Evolutionary conservation across 345 rosid genomes (phyloP).

Genomic region (Murraya koenigii): DNA sequence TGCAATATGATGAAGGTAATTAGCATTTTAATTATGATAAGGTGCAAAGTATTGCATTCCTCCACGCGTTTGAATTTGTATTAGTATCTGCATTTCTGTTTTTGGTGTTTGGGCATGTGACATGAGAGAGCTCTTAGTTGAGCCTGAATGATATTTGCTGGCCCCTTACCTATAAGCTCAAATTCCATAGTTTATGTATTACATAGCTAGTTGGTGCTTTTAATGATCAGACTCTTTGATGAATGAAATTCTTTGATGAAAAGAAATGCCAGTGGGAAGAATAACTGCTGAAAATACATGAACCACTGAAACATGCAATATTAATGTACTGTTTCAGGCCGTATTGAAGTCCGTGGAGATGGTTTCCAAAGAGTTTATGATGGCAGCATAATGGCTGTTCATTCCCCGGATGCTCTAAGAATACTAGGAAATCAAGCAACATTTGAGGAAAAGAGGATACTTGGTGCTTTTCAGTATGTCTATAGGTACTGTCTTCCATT

Average conservation of each 20-base stretch:
- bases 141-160: no score
- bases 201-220: neutral
- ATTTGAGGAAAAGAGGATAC: conserved; percentile 65
- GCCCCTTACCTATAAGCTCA: no score
- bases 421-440: conserved; percentile 66
- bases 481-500: conserved; percentile 47
- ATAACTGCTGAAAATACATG: neutral
- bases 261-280: neutral
- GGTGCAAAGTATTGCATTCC: neutral
- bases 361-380: conserved; percentile 45
- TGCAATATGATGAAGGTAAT: conserved; percentile 38
- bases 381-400: conserved; percentile 62
- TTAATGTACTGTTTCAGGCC: conserved; percentile 30
- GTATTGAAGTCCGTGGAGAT: conserved; percentile 47
- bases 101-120: neutral
- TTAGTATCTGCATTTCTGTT: neutral
- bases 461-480: conserved; percentile 85
- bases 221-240: neutral
- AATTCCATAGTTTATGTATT: neutral
- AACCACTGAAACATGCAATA: neutral
- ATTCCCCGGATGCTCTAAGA: conserved; percentile 76
- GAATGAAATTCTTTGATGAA: neutral
- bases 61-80: neutral
- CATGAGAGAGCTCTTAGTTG: no score
- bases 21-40: neutral